phyloP scores from a whole-genome alignment of 2,329 filamentous ascomycete species.

The Colletotrichum ledebouriae region DNA sequence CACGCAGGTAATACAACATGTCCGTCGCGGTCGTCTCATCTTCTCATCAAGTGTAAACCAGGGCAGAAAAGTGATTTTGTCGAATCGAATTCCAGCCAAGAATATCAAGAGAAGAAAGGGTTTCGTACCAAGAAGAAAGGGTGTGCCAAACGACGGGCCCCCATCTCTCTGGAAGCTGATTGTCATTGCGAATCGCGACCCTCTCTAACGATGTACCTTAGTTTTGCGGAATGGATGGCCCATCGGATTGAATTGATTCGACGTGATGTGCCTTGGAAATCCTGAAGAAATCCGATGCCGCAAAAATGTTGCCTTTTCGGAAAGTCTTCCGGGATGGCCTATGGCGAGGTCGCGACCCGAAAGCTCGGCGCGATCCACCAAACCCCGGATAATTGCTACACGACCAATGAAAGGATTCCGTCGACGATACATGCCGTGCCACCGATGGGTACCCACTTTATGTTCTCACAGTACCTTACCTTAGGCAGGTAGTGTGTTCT shows the following conservation, averaged over 20 bases:
- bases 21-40: constrained; percentile 16
- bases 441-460: not conserved
- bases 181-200: constrained; percentile 13
- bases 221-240: constrained; percentile 9
- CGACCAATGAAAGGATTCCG: not conserved
- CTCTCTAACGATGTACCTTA: not conserved
- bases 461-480: not conserved
- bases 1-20: constrained; percentile 21
- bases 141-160: not conserved
- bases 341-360: not conserved
- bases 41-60: not conserved
- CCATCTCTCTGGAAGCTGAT: constrained; percentile 14
- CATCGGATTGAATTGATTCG: not conserved
- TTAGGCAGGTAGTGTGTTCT: not conserved
- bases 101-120: not conserved
- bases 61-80: not conserved
- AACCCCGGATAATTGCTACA: not conserved
- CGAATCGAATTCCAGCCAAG: constrained; percentile 5
- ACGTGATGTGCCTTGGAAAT: not conserved
- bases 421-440: constrained; percentile 6
- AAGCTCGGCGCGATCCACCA: constrained; percentile 18
- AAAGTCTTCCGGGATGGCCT: not conserved
- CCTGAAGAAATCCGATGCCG: not conserved
- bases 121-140: no score
- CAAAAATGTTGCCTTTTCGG: constrained; percentile 3